These are phyloP conservation scores for Talaromyces sp. DNA, from an alignment of 2,329 filamentous ascomycete genomes.

Conservation along the genomic window DNA sequence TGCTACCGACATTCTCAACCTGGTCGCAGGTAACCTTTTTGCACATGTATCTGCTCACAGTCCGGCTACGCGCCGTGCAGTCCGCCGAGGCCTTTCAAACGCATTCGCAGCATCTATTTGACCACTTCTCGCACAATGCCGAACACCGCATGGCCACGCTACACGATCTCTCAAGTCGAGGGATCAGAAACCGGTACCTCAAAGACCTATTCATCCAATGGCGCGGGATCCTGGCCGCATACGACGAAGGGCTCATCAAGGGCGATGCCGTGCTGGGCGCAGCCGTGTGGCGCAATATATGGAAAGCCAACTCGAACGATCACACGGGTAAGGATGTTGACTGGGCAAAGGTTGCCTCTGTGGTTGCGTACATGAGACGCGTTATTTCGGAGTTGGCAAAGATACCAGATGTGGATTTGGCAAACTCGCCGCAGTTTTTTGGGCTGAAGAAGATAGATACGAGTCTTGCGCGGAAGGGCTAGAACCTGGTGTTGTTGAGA, in stretches of 20 bases:
- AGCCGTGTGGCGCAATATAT: slow-evolving; percentile 90
- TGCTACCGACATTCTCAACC: slow-evolving; percentile 83
- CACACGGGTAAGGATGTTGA: slow-evolving; percentile 48
- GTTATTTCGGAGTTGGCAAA: slow-evolving; percentile 50
- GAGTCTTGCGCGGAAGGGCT: slow-evolving; percentile 11
- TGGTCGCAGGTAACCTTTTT: slow-evolving; percentile 97
- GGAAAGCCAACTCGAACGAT: slow-evolving; percentile 59
- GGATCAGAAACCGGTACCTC: slow-evolving; percentile 55
- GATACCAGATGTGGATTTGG: slow-evolving; percentile 49
- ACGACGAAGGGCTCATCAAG: slow-evolving; percentile 42
- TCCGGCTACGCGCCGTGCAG: slow-evolving; percentile 71
- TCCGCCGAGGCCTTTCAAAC: slow-evolving; percentile 59
- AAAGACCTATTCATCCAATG: slow-evolving; percentile 94
- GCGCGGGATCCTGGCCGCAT: slow-evolving; percentile 74
- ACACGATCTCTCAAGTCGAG: slow-evolving; percentile 46
- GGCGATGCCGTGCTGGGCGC: slow-evolving; percentile 46
- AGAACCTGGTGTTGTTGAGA: not conserved
- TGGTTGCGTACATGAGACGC: slow-evolving; percentile 59
- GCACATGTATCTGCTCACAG: slow-evolving; percentile 87
- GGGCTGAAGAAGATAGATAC: slow-evolving; percentile 30
- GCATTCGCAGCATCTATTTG: slow-evolving; percentile 85
- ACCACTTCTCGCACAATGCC: slow-evolving; percentile 73
- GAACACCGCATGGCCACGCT: slow-evolving; percentile 60
- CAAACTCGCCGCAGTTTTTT: slow-evolving; percentile 33
- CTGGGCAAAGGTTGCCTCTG: slow-evolving; percentile 53